Evolutionary conservation across 352 stramenopile genomes (phyloP), one percentile per base, ranked within the genome.

Genomic region (Proteromonas lacertae): DNA sequence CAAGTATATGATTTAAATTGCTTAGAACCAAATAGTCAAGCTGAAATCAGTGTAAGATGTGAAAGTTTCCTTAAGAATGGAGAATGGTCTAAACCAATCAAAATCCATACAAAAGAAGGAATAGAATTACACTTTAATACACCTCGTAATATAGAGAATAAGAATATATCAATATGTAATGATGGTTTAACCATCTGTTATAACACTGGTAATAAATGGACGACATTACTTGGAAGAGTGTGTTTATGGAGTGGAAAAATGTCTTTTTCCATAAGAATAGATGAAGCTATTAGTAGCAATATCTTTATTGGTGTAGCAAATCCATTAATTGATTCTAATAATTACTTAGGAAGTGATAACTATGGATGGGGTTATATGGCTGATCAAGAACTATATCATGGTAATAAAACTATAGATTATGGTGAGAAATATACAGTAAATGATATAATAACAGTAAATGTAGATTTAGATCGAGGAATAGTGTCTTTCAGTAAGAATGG

Each of bases 291-390:
- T 19, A 82, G 72, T 3, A 66, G 70, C 8, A 92, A 95, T 50
- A 47, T 97, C 0, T 97, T 97, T 48, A 57, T 97, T 35, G 86
- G 86, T 2, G 68, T 96, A 5, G 72, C 78, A 0, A 89, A 69
- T 9, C 53, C 63, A 12, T 58, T 68, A 32, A 71, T 68, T 0
- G 90, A 80, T 45, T 52, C 76, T 10, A 70, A 79, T 31, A 92
- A 78, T 2, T 98, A 94, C 49, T 59, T 98, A 16, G 86, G 86
- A 0, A 72, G 80, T 6, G 82, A 95, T 40, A 72, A 84, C 21
- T 64, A 92, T 28, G 88, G 80, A 0, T 98, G 83, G 83, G 86
- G 86, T 6, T 88, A 89, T 37, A 96, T 98, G 37, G 86, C 81
- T 0, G 88, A 92, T 36, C 79, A 90, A 46, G 80, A 80, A n/a